Base-by-base conservation (phyloP, 1,139 yeast genomes). In the Starmera stellimalicola region DNA sequence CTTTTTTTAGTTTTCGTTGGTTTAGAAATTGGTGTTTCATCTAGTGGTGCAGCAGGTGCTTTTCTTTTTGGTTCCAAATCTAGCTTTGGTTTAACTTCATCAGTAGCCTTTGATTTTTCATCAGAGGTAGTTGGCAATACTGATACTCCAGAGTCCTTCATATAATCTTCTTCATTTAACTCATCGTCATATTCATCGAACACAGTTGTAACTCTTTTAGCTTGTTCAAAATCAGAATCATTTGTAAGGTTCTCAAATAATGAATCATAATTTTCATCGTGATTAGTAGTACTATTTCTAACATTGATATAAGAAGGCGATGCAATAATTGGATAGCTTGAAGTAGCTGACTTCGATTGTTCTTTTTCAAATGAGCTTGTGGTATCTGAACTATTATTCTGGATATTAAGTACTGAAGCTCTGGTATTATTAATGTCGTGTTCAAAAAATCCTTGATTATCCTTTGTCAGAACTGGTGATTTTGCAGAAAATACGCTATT, bases 21-120 rank as follows among this genome's bases (percentile, higher is more conserved):
- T 11, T 31, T 37, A 11, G 27, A 24, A 30, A 33, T 35, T 16
- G 33, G 18, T 5, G 18, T n/a, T 4, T 16, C 24, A 16, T 25
- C 18, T 8, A 16, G 37, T 9, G 73, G 71, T 5, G 65, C 60
- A 31, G 45, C 53, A 11, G 75, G 75, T 3, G 74, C 74, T 24
- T 48, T 58, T 42, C 75, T 51, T 43, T 62, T 63, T 2, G 74
- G 71, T 33, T 57, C 23, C 9, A 40, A 27, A 9, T 33, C 35
- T 28, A 11, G 2, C 7, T 18, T 22, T 22, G 25, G 12, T 8
- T 15, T 22, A n/a, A 14, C 6, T 10, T 6, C 15, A 15, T 29
- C 12, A 15, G 16, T 20, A 12, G 17, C 8, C 19, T 9, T n/a
- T 6, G 25, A 22, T 20, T 29, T 18, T 29, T 3, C 17, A 9